These are phyloP conservation scores for Paradendryphiella salina DNA, from an alignment of 2,329 filamentous ascomycete species.

Conservation along the genomic window DNA sequence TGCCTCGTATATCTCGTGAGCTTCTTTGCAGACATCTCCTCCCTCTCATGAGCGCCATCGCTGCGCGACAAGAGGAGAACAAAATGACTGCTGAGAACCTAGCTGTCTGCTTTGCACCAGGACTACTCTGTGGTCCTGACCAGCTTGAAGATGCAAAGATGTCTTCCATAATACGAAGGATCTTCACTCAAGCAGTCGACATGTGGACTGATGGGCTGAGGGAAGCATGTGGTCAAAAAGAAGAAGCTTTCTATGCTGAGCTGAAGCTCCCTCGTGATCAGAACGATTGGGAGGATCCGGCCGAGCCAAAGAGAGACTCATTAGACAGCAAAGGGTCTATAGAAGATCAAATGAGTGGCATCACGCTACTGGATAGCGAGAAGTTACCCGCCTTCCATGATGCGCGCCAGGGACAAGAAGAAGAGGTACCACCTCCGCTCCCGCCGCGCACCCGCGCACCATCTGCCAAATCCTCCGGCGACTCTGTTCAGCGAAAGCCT, in stretches of 20 bases:
- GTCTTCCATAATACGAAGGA: constrained; percentile 55
- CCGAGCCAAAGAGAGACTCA: constrained; percentile 38
- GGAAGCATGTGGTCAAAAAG: constrained; percentile 48
- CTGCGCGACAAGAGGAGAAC: constrained; percentile 53
- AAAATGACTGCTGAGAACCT: constrained; percentile 60
- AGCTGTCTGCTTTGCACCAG: constrained; percentile 59
- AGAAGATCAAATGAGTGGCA: constrained; percentile 49
- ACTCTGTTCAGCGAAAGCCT: constrained; percentile 48
- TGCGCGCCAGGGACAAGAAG: constrained; percentile 14
- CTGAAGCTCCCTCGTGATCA: constrained; percentile 47
- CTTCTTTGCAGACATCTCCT: constrained; percentile 57
- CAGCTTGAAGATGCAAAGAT: constrained; percentile 60
- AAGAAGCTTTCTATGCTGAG: constrained; percentile 45
- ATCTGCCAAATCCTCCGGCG: constrained; percentile 34
- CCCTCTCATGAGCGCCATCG: constrained; percentile 55
- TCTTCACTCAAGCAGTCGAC: constrained; percentile 55
- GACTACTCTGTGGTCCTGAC: constrained; percentile 57
- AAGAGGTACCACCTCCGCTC: constrained; percentile 40
- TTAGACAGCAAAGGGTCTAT: constrained; percentile 30
- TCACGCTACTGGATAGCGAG: constrained; percentile 51
- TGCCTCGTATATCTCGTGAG: constrained; percentile 52
- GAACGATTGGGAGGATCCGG: constrained; percentile 55
- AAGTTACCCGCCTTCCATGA: constrained; percentile 22
- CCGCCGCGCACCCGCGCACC: constrained; percentile 43
- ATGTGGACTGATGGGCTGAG: constrained; percentile 52